A percentile compares a stretch with the other conserved stretches of the same genome.
These are phyloP conservation scores for Nakazawaea siamensis DNA, from an alignment of 805 yeast genomes.

Conservation along the genomic window DNA sequence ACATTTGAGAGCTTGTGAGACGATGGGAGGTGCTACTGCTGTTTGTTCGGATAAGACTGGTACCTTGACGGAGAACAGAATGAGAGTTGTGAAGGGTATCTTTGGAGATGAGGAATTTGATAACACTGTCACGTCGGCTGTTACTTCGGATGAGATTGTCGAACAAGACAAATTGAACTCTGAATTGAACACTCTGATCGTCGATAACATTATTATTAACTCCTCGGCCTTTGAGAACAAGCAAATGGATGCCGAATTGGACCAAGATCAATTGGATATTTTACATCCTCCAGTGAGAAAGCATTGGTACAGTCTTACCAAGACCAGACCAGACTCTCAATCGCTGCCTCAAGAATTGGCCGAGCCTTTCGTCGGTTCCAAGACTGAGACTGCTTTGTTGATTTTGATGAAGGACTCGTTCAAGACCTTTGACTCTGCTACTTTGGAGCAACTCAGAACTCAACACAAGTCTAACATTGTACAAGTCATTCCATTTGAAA, in stretches of 20 bases:
- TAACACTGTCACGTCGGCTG: conserved; percentile 26
- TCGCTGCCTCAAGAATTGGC: conserved; percentile 11
- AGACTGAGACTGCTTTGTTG: conserved; percentile 88
- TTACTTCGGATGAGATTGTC: conserved; percentile 4
- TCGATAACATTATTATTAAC: conserved; percentile 63
- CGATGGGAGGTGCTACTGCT: conserved; percentile 98
- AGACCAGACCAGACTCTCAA: conserved; percentile 1
- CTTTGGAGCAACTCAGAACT: conserved; percentile 40
- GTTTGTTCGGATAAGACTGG: conserved; percentile 97
- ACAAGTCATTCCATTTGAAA: conserved; percentile 85
- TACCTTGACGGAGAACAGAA: conserved; percentile 86
- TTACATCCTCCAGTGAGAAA: conserved; percentile 9
- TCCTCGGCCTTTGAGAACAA: conserved; percentile 85
- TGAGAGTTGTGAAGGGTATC: conserved; percentile 81
- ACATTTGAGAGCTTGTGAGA: conserved; percentile 88
- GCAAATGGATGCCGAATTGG: conserved; percentile 19
- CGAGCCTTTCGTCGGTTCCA: conserved; percentile 80
- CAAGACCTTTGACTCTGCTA: conserved; percentile 30
- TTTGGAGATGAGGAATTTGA: conserved; percentile 54
- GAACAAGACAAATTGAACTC: not conserved
- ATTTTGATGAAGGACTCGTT: conserved; percentile 55
- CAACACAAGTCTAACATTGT: conserved; percentile 32
- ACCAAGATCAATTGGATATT: conserved; percentile 1
- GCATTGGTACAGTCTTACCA: conserved; percentile 11
- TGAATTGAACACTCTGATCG: conserved; percentile 21